Base-by-base conservation (phyloP, 106 monocot genomes). In the Apostasia ramifera region DNA sequence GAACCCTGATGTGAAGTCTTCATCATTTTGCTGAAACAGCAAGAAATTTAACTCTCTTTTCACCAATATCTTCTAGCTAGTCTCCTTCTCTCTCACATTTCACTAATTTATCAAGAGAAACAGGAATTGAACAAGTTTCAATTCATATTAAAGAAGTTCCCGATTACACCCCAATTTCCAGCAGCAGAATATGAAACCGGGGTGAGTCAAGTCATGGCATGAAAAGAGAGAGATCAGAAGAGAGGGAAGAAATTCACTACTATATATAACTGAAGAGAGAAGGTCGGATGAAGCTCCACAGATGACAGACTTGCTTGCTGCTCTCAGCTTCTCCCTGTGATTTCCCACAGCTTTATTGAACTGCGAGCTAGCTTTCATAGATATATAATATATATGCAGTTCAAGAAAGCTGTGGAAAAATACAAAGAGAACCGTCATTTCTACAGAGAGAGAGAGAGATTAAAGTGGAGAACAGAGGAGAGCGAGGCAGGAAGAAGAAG, bases 321-420 rank as follows among this genome's bases (percentile, higher is more conserved):
- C 61, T 42, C 44, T 78, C 75, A 86, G 82, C 57, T 75, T 79
- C 85, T 87, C 82, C 40, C 68, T 85, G 84, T 77, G 80, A 72
- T 87, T 94, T 94, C 85, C 94, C 94, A 88, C 94, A 94, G 90
- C 90, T 88, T 88, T 91, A 83, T 91, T 94, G 94, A 94, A 94
- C 94, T 73, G 90, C 87, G 88, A 71, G 15, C 58, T 3, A 48
- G 48, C 37, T 49, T 46, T 15, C 58, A 70, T 37, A 26, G 5
- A 40, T 39, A 26, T 15, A 2, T 57, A 13, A 65, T 3, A 48
- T 15, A 4, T 43, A 70, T 73, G 82, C 92, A 88, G 92, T 93
- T 93, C 92, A 93, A 93, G 57, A 57, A 57, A 57, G 57, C 57
- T 57, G 57, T 57, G 57, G 57, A 57, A 57, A 57, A 57, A 57